phyloP scores from a whole-genome alignment of 768 basidiomycete genomes.

The Leucocoprinus sp. region DNA sequence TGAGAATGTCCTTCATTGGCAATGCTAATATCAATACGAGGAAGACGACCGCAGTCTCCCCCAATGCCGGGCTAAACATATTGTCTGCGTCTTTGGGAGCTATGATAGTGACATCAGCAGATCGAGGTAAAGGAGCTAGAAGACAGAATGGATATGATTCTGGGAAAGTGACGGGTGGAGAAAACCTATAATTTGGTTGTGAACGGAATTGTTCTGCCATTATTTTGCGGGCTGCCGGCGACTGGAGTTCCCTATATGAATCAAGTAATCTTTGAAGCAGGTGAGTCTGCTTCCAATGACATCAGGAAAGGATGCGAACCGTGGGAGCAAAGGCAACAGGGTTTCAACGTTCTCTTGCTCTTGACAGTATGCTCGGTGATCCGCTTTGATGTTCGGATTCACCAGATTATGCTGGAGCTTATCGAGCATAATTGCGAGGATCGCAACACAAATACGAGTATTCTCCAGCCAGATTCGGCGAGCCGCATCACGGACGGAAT shows the following conservation, averaged over 20 bases:
- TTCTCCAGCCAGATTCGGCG: slow-evolving; percentile 85
- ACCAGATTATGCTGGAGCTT: slow-evolving; percentile 78
- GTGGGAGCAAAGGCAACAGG: slow-evolving; percentile 73
- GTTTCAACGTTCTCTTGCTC: slow-evolving; percentile 93
- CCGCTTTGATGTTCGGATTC: slow-evolving; percentile 50
- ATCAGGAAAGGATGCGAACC: slow-evolving; percentile 35
- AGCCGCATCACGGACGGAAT: slow-evolving; percentile 60
- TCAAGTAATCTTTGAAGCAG: slow-evolving; percentile 57
- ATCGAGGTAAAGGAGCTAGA: slow-evolving; percentile 51
- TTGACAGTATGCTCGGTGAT: slow-evolving; percentile 55
- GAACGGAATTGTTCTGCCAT: slow-evolving; percentile 65
- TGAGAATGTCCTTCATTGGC: slow-evolving; percentile 65
- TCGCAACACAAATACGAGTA: slow-evolving; percentile 82
- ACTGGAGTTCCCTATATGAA: slow-evolving; percentile 80
- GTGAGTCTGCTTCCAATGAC: slow-evolving; percentile 4
- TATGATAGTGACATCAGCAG: slow-evolving; percentile 27
- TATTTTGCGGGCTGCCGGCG: slow-evolving; percentile 52
- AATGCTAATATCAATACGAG: slow-evolving; percentile 76
- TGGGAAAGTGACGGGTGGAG: slow-evolving; percentile 78
- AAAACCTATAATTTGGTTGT: slow-evolving; percentile 45
- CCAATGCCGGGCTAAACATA: slow-evolving; percentile 66
- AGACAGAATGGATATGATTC: slow-evolving; percentile 92
- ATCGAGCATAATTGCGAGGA: slow-evolving; percentile 84
- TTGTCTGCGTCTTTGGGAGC: slow-evolving; percentile 37
- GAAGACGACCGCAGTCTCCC: slow-evolving; percentile 82